Evolutionary conservation across 2,329 filamentous ascomycete genomes (phyloP), one percentile per base, ranked within the genome.

Genomic region (Blastomyces parvus): DNA sequence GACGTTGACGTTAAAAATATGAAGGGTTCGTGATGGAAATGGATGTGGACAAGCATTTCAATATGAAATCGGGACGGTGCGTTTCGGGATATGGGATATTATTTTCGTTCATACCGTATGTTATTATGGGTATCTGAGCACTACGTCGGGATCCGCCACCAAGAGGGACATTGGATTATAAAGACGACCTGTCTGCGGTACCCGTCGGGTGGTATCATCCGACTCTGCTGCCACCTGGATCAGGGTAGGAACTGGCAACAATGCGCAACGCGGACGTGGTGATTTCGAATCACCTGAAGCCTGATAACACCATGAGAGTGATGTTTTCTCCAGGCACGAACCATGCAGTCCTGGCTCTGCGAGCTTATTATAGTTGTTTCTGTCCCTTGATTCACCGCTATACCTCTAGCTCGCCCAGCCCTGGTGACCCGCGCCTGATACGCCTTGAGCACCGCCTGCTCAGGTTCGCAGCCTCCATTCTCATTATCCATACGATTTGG

Each of bases 1-100:
- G 69, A 87, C 83, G 3, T 67, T 86, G 69, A 79, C 78, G 65
- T 73, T 66, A 59, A 62, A 65, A 25, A 62, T 65, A 44, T 67
- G 60, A 66, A 40, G 36, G 25, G 1, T 19, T 36, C 36, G 33
- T 22, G 25, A 30, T 36, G 42, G 58, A 22, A 42, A 36, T 22
- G 44, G n/a, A 13, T 8, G n/a, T 40, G 38, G 38, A 14, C 9
- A 13, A 33, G 9, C 25, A 33, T 27, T 19, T 27, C 9, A 7
- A 14, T 36, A 36, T 36, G 22, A 9, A 7, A 22, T 36, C 17
- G 52, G 6, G 30, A 19, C 3, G 3, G 19, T 55, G 33, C 19
- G 36, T 33, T 30, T 33, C 52, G 27, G 52, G 52, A 33, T 53
- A 53, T 30, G 27, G 27, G 25, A 55, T 55, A 55, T 55, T 30